phyloP scores from a whole-genome alignment of 805 yeast species.

The Yamadazyma sp. region DNA sequence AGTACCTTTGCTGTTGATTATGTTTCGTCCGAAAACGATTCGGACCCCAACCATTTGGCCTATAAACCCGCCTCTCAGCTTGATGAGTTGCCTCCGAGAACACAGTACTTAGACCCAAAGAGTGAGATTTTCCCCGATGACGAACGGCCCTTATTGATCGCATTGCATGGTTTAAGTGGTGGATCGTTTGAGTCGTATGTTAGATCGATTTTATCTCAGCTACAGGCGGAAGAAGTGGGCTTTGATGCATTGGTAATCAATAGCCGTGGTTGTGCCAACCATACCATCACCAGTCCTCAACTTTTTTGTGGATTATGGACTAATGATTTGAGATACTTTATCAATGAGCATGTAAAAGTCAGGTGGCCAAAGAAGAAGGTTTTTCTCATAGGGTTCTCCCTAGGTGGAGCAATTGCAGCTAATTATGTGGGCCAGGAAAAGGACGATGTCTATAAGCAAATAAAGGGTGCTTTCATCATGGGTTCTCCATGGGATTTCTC shows the following conservation, averaged over 20 bases:
- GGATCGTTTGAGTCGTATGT: constrained; percentile 78
- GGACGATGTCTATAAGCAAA: constrained; percentile 44
- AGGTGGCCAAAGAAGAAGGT: constrained; percentile 62
- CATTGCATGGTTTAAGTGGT: constrained; percentile 74
- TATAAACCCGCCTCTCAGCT: constrained; percentile 47
- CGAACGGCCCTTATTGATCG: constrained; percentile 57
- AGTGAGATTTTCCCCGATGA: constrained; percentile 42
- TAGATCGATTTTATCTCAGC: constrained; percentile 49
- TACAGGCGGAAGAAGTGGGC: constrained; percentile 39
- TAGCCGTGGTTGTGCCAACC: constrained; percentile 76
- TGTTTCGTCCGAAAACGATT: constrained; percentile 22
- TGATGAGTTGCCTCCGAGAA: constrained; percentile 64
- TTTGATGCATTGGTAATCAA: constrained; percentile 63
- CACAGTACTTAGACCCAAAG: constrained; percentile 54
- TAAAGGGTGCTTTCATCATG: constrained; percentile 58
- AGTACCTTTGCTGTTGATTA: constrained; percentile 53
- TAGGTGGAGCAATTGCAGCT: constrained; percentile 66
- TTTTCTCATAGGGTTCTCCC: constrained; percentile 67
- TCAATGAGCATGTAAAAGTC: constrained; percentile 48
- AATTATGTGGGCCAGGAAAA: constrained; percentile 71
- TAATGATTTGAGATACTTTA: constrained; percentile 61
- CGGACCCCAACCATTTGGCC: constrained; percentile 24
- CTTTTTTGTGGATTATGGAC: constrained; percentile 69
- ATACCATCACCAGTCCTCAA: constrained; percentile 67
- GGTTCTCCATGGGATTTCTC: constrained; percentile 76